A percentile compares a stretch with the other conserved stretches of the same genome.
These are phyloP conservation scores for Novymonas esmeraldas DNA, from an alignment of 208 protist genomes.

Conservation along the genomic window DNA sequence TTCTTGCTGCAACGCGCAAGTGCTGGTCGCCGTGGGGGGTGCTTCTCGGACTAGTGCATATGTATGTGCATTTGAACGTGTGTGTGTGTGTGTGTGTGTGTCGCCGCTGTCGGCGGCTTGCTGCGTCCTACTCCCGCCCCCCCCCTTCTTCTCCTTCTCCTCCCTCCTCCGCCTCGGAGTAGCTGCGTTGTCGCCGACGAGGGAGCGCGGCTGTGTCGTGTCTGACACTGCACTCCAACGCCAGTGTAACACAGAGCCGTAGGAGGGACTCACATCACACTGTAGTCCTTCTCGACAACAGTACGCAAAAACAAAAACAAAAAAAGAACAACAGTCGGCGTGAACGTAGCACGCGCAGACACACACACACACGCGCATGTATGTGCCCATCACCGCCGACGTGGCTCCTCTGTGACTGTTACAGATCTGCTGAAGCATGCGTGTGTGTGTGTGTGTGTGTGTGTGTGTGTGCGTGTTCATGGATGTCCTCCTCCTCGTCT, in stretches of 20 bases:
- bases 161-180: not conserved
- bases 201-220: no score
- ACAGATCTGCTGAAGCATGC: not conserved
- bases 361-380: not conserved
- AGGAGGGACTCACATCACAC: no score
- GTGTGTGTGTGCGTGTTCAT: not conserved
- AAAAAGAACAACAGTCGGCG: no score
- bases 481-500: no score
- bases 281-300: no score
- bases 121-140: not conserved
- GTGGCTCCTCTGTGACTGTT: not conserved
- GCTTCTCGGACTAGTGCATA: not conserved
- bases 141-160: not conserved
- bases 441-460: not conserved
- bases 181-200: no score
- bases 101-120: not conserved
- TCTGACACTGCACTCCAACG: no score
- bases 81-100: constrained; percentile 20
- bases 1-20: no score
- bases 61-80: constrained; percentile 11
- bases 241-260: no score
- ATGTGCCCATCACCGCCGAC: not conserved
- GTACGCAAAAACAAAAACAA: no score
- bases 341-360: not conserved
- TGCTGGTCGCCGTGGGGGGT: no score